Base-by-base conservation (phyloP, 2,329 filamentous ascomycete species). In the Trichoderma koningii region DNA sequence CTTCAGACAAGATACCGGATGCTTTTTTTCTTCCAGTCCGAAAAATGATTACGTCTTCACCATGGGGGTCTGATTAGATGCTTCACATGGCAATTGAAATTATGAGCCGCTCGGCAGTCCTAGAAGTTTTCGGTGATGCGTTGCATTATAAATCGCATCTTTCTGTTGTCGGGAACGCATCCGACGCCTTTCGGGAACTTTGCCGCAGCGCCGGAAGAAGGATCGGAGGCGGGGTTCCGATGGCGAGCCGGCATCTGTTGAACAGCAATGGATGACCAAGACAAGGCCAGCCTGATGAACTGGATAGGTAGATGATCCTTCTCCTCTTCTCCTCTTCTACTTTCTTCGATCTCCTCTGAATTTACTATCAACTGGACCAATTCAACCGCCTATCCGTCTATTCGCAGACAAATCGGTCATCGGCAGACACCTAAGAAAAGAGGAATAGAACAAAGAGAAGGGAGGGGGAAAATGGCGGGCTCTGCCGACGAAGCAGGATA, bases 401-500 rank as follows among this genome's bases (percentile, higher is more conserved):
- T 7, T 7, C 28, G 28, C 21, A 23, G 21, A 3, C 21, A 23
- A 23, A 23, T 23, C 21, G 21, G 2, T 23, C 21, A 23, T 23
- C 21, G 21, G 21, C 21, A 23, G 3, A 23, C 21, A 23, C 21
- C 21, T 9, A 34, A 34, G 30, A 10, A 10, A 34, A 34, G 34
- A 38, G 12, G 3, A 38, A 3, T 3, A 38, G 12, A 38, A 2
- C 14, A 19, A 14, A 14, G n/a, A 45, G 17, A 45, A 30, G 53
- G 15, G 45, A 19, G 34, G 45, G 23, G 34, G 17, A 56, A 28
- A 21, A 71, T 71, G 69, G 52, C 68, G 19, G 55, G 69, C 15
- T 56, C 68, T 45, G 52, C 67, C n/a, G 66, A 67, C 50, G 34
- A 38, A 14, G 70, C 72, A 26, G 72, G 71, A 26, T 76, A 76